phyloP scores from a whole-genome alignment of 371 early-diverging fungal species.

The Mortierella sp. region DNA sequence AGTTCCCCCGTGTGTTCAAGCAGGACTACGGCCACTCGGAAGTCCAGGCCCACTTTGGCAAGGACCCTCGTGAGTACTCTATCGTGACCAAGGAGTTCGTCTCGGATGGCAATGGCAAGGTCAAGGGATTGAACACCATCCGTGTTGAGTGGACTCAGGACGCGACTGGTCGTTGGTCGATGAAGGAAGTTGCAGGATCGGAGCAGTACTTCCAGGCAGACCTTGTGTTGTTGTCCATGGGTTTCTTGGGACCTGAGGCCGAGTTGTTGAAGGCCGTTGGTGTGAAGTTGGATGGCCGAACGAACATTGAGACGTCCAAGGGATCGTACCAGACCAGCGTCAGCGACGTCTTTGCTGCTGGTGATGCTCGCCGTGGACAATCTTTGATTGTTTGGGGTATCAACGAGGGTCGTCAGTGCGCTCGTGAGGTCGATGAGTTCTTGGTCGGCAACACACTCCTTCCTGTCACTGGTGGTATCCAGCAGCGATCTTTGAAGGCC shows the following conservation, averaged over 20 bases:
- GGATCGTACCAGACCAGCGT: constrained; percentile 82
- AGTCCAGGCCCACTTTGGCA: constrained; percentile 85
- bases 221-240: constrained; percentile 94
- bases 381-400: constrained; percentile 97
- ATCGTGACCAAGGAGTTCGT: constrained; percentile 94
- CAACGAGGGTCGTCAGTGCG: constrained; percentile 96
- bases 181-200: constrained; percentile 87
- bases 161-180: constrained; percentile 83
- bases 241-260: constrained; percentile 96
- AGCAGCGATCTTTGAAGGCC: constrained; percentile 59
- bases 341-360: constrained; percentile 91
- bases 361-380: constrained; percentile 97
- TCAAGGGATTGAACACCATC: constrained; percentile 93
- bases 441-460: constrained; percentile 75
- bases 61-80: constrained; percentile 95
- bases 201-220: constrained; percentile 90
- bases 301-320: constrained; percentile 85
- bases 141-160: constrained; percentile 94
- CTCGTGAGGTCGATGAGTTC: constrained; percentile 89
- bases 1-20: constrained; percentile 92
- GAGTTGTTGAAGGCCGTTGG: constrained; percentile 80
- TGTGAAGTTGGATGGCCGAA: constrained; percentile 77
- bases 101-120: constrained; percentile 81
- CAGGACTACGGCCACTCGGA: constrained; percentile 97
- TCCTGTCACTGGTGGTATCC: constrained; percentile 76